Evolutionary conservation across 805 yeast species (phyloP).

Genomic region (Lachancea fermentati): DNA sequence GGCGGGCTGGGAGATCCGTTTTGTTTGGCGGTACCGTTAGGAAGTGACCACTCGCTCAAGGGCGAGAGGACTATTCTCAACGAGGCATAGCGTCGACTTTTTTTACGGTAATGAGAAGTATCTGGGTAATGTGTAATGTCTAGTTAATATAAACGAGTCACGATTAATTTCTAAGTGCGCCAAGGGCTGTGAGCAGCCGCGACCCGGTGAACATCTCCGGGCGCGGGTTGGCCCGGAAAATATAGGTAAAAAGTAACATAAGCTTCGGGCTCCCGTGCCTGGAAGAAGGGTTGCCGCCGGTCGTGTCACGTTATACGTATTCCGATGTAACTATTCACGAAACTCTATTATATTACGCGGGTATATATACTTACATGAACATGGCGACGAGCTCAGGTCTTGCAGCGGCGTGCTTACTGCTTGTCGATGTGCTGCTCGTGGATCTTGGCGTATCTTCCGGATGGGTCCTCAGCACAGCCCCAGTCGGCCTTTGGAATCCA

Average conservation of each 20-base stretch:
- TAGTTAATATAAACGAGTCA: too few species aligned
- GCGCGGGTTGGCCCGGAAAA: too few species aligned
- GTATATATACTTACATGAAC: background rate
- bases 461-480: conserved; percentile 99
- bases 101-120: too few species aligned
- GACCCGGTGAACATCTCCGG: too few species aligned
- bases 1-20: background rate
- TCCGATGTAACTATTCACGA: background rate
- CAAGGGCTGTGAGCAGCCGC: too few species aligned
- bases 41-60: background rate
- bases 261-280: too few species aligned
- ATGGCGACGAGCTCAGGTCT: background rate
- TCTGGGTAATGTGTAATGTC: too few species aligned
- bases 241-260: too few species aligned
- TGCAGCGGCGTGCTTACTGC: too few species aligned
- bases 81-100: background rate
- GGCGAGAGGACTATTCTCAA: background rate
- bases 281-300: too few species aligned
- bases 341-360: background rate
- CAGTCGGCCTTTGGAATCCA: conserved; percentile 99
- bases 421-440: conserved; percentile 64
- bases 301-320: too few species aligned
- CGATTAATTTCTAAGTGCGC: too few species aligned
- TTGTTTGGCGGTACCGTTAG: background rate
- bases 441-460: conserved; percentile 92